Base-by-base conservation (phyloP, 192 early-diverging fungal species). In the Phycomyces blakesleeanus region DNA sequence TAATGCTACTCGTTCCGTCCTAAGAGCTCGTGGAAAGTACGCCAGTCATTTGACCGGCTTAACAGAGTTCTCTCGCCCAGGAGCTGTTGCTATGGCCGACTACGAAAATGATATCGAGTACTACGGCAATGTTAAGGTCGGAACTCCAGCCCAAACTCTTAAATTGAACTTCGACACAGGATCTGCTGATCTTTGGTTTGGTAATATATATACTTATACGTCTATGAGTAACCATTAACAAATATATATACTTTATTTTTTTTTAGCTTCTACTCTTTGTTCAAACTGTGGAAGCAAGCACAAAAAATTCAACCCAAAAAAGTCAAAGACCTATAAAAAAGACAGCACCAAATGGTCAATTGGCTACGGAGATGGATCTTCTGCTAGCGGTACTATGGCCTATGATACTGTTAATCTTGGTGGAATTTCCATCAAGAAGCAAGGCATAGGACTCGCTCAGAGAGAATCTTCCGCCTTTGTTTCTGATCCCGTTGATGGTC, bases 131-230 rank as follows among this genome's bases (percentile, higher is more conserved):
- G 85, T 87, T 5, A 73, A 79, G 0, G 76, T 87, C 20, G 87
- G 87, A 11, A 81, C 87, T 8, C 87, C 87, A 37, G 81, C 84
- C n/a, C 84, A 87, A 51, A 71, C 73, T 38, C 84, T 89, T 67
- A 86, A 86, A 50, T 71, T 89, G 21, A 79, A 86, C 57, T 80
- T 89, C 34, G 87, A 89, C 55, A 89, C 87, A 3, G 88, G 88
- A 20, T 87, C 85, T 3, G 82, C 82, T 21, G 88, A 89, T 67
- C 61, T 87, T 1, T 89, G 86, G 86, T 76, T 87, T 51, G 67
- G 67, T 69, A 58, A 63, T 34, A 34, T 47, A 47, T 10, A 55
- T 37, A 51, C 37, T 6, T 11, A 21, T 51, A 51, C 38, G 1
- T 29, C 7, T 8, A 18, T 49, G 14, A 55, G 5, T 55, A 54